Conservation (phyloP, 2,329 filamentous ascomycete genomes). For the Colletotrichum lini region DNA sequence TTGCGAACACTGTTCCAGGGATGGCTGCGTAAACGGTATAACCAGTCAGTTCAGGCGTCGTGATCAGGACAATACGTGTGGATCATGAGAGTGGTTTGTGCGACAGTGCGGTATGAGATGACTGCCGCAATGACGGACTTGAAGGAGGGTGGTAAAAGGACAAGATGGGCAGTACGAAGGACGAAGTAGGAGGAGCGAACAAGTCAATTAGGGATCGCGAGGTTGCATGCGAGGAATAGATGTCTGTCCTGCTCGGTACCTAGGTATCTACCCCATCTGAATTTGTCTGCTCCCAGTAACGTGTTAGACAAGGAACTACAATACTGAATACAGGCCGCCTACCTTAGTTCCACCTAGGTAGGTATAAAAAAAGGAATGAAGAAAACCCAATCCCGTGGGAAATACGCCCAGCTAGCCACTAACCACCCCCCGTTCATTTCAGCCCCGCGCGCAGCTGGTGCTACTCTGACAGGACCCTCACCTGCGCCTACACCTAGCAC, state of each 20-base stretch:
- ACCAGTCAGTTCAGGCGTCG: not conserved
- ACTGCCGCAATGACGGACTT: too few species aligned
- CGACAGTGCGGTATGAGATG: not conserved
- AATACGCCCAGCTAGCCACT: not conserved
- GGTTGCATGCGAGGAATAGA: not conserved
- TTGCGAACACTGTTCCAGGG: not conserved
- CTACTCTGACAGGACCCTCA: not conserved
- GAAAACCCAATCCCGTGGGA: not conserved
- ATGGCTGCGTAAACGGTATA: not conserved
- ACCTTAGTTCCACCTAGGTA: not conserved
- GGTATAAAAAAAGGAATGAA: not conserved
- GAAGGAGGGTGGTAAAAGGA: not conserved
- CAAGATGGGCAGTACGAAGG: not conserved
- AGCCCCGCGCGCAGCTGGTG: not conserved
- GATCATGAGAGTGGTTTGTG: too few species aligned
- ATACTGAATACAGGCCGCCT: too few species aligned
- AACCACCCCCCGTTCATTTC: slow-evolving; percentile 3
- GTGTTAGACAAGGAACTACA: too few species aligned
- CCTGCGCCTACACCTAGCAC: not conserved
- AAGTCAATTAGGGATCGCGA: too few species aligned
- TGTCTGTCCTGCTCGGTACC: not conserved
- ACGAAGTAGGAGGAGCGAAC: not conserved
- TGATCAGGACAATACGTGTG: not conserved
- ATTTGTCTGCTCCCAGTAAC: too few species aligned
- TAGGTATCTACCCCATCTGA: too few species aligned